Base-by-base conservation (phyloP, 1,284 basidiomycete genomes). In the Mycena sp. region DNA sequence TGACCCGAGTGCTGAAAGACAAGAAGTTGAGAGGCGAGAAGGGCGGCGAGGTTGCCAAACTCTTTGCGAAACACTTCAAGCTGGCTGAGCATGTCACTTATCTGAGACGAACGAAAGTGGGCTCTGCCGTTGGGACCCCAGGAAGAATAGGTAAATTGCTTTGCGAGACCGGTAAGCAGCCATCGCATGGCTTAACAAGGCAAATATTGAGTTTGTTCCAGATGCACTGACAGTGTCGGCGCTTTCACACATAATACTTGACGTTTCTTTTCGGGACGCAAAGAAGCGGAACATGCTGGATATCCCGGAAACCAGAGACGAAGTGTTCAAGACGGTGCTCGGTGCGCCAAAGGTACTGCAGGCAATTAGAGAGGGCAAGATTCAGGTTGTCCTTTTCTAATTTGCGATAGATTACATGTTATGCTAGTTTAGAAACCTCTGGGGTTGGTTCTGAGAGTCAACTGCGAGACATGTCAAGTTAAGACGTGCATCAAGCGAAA, bases 11-110 rank as follows among this genome's bases (percentile, higher is more conserved):
- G 52, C 80, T 94, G 64, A 91, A 85, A 74, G 84, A 87, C 76
- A 88, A 83, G 73, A 84, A 78, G 64, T 80, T 93, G 62, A 80
- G 87, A 69, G 88, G 90, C 55, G 87, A 92, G 54, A 93, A 92
- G 74, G 88, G 92, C 61, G 91, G 90, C 28, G 91, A 94, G 65
- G 87, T 94, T 41, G 93, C 90, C 29, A 95, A 95, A 74, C 82
- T 94, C 32, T 95, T 95, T 71, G 91, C 93, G 45, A 93, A 88
- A 76, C 93, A 95, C 73, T 88, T 94, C 78, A 95, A 94, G 77
- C 81, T 95, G 44, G 81, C 88, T 56, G 90, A 94, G 63, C 93
- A 95, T 73, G 86, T 90, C 69, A 78, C 84, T 19, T 92, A 93
- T 77, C 80, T 95, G 69, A 84, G 84, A 73, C 83, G 86, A 67